Evolutionary conservation across 2,329 filamentous ascomycete species (phyloP).

Genomic region (Xylogone sp.): DNA sequence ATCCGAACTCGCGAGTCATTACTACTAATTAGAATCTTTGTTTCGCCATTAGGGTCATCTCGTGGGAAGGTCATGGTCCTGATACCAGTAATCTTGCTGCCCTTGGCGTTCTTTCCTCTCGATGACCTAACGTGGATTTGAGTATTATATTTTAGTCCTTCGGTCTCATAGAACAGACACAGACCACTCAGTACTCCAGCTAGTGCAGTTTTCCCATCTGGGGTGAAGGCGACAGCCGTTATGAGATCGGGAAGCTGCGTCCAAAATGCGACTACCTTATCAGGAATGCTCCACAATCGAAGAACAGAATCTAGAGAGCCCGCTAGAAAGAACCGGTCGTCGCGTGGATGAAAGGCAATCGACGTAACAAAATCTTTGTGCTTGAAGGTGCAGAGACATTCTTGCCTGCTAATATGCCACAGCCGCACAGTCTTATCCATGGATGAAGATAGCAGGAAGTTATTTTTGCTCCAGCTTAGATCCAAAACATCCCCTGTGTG

Average conservation of each 20-base stretch:
- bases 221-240: slow-evolving; percentile 89
- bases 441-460: slow-evolving; percentile 89
- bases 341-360: slow-evolving; percentile 88
- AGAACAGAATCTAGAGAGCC: slow-evolving; percentile 87
- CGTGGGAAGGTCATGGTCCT: slow-evolving; percentile 64
- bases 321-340: slow-evolving; percentile 95
- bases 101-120: slow-evolving; percentile 88
- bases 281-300: slow-evolving; percentile 93
- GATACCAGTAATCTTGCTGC: slow-evolving; percentile 96
- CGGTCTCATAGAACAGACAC: slow-evolving; percentile 89
- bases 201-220: slow-evolving; percentile 85
- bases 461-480: slow-evolving; percentile 98
- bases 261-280: slow-evolving; percentile 86
- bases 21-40: slow-evolving; percentile 85
- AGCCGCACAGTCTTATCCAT: slow-evolving; percentile 97
- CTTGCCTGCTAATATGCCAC: slow-evolving; percentile 82
- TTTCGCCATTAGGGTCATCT: slow-evolving; percentile 56
- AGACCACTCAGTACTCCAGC: slow-evolving; percentile 82
- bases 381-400: slow-evolving; percentile 90
- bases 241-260: slow-evolving; percentile 79
- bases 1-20: slow-evolving; percentile 91
- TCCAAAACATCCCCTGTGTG: slow-evolving; percentile 86
- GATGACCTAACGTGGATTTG: slow-evolving; percentile 94
- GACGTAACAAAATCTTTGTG: slow-evolving; percentile 95
- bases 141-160: slow-evolving; percentile 76